Percentiles rank a stretch among this genome's conserved stretches.
Evolutionary conservation across 2,329 filamentous ascomycete genomes (phyloP).

Genomic region (Lasiodiplodia theobromae): DNA sequence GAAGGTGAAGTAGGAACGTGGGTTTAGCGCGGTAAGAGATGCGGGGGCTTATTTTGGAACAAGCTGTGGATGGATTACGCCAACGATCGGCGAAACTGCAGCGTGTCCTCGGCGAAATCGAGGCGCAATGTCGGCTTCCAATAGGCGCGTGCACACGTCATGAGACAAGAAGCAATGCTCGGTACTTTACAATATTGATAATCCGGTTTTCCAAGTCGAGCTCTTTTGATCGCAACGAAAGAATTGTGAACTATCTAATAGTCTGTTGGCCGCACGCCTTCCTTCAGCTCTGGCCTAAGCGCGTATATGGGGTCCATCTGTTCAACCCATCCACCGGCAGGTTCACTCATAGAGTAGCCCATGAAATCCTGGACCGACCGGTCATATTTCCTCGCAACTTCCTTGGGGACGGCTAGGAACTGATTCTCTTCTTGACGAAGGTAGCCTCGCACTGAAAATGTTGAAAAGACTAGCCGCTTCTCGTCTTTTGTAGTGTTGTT

Average conservation of each 20-base stretch:
- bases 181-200: neutral
- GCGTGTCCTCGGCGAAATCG: neutral
- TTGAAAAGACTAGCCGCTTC: slow-evolving; percentile 22
- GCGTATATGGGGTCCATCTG: slow-evolving; percentile 32
- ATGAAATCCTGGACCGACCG: slow-evolving; percentile 33
- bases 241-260: neutral
- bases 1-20: neutral
- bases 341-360: slow-evolving; percentile 36
- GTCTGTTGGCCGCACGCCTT: slow-evolving; percentile 12
- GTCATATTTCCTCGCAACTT: slow-evolving; percentile 36
- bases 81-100: neutral
- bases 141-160: neutral
- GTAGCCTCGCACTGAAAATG: slow-evolving; percentile 20
- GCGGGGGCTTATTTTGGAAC: neutral
- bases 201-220: neutral
- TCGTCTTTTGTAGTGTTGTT: slow-evolving; percentile 28
- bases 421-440: slow-evolving; percentile 48
- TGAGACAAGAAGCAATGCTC: neutral
- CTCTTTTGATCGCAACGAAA: neutral
- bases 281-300: slow-evolving; percentile 30
- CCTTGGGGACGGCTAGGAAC: slow-evolving; percentile 41
- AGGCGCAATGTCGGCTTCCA: neutral
- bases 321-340: slow-evolving; percentile 32
- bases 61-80: neutral
- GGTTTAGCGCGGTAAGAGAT: neutral